Percentiles rank a stretch among this genome's conserved stretches.
Conservation (phyloP, 768 basidiomycete species). For the Xerocomus brunneocitrinus region DNA sequence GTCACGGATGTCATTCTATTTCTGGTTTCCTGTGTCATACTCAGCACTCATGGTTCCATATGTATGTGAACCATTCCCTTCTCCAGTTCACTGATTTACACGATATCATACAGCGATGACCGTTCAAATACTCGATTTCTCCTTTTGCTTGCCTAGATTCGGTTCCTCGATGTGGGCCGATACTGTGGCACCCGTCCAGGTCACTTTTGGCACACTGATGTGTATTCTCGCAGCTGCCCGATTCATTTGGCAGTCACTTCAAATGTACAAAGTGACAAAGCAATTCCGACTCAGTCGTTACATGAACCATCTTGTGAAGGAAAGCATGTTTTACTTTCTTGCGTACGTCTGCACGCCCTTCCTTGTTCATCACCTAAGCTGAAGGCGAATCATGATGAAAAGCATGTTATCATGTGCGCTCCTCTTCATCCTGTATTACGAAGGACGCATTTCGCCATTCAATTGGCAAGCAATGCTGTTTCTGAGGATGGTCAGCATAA, state of each 20-base stretch:
- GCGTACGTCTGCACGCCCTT: background rate
- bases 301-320: background rate
- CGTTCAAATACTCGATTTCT: background rate
- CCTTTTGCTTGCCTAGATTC: background rate
- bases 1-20: background rate
- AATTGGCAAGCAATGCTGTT: too few species aligned
- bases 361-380: background rate
- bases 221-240: background rate
- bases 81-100: too few species aligned
- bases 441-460: background rate
- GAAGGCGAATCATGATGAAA: background rate
- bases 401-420: background rate
- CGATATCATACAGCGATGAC: background rate
- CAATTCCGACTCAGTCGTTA: background rate
- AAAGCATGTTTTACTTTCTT: background rate
- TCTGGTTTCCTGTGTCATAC: background rate
- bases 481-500: too few species aligned
- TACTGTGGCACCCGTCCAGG: background rate
- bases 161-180: background rate
- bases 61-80: background rate
- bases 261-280: background rate
- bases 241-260: background rate
- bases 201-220: background rate
- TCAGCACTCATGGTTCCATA: background rate
- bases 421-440: background rate